Conservation (phyloP, 2,329 filamentous ascomycete genomes). For the Colletotrichum sp. region DNA sequence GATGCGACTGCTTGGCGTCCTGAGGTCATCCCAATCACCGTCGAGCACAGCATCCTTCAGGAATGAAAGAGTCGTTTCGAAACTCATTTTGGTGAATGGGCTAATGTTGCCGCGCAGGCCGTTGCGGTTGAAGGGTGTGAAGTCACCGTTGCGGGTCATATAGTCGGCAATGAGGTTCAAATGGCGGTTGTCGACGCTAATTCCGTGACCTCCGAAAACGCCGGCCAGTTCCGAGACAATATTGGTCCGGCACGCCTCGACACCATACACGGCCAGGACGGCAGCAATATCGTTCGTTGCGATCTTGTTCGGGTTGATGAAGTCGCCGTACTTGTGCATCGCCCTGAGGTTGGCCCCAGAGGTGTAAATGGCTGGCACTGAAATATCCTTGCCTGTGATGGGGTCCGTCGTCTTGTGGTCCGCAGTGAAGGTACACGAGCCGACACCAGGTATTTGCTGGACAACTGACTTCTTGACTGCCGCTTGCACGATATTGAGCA, state of each 20-base stretch:
- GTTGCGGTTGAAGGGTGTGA: slow-evolving; percentile 90
- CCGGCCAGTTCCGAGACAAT: slow-evolving; percentile 86
- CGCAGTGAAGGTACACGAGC: slow-evolving; percentile 70
- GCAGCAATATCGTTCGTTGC: slow-evolving; percentile 92
- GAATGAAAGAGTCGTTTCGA: slow-evolving; percentile 95
- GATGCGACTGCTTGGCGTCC: slow-evolving; percentile 84
- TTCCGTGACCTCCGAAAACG: slow-evolving; percentile 91
- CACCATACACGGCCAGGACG: slow-evolving; percentile 85
- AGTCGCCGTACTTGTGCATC: slow-evolving; percentile 87
- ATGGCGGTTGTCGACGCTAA: slow-evolving; percentile 89
- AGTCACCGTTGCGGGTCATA: slow-evolving; percentile 94
- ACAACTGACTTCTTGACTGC: slow-evolving; percentile 81
- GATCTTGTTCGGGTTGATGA: slow-evolving; percentile 84
- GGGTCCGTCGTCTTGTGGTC: slow-evolving; percentile 59
- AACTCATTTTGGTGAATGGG: slow-evolving; percentile 98
- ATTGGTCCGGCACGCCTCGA: slow-evolving; percentile 86
- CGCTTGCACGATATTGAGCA: slow-evolving; percentile 87
- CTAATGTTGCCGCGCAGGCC: slow-evolving; percentile 84
- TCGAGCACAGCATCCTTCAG: slow-evolving; percentile 91
- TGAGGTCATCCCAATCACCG: slow-evolving; percentile 87
- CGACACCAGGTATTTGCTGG: slow-evolving; percentile 82
- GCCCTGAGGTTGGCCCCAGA: slow-evolving; percentile 87
- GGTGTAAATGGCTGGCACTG: slow-evolving; percentile 71
- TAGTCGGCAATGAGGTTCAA: slow-evolving; percentile 95
- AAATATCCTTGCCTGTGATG: slow-evolving; percentile 51